phyloP scores from a whole-genome alignment of 208 protist genomes.

The Angomonas deanei region DNA sequence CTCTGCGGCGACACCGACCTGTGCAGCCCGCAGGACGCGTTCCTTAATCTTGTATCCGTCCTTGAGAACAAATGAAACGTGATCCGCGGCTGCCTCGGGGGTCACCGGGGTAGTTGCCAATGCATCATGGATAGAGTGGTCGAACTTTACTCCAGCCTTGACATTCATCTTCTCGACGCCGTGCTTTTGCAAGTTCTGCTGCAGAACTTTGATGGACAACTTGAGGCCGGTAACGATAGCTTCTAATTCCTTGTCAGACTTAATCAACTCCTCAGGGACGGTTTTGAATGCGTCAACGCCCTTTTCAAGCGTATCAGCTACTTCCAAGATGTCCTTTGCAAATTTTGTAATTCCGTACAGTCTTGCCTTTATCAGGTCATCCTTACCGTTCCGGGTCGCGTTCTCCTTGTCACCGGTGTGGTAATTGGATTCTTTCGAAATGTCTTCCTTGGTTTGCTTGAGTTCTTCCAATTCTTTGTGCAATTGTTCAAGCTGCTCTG shows the following conservation, averaged over 20 bases:
- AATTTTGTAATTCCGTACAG: conserved; percentile 86
- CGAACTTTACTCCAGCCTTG: conserved; percentile 62
- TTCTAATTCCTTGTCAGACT: conserved; percentile 47
- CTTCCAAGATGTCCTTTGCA: conserved; percentile 90
- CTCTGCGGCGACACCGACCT: conserved; percentile 81
- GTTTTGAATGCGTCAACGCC: conserved; percentile 66
- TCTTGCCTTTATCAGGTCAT: conserved; percentile 88
- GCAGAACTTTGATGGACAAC: conserved; percentile 78
- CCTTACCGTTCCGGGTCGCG: conserved; percentile 77
- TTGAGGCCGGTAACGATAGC: conserved; percentile 82
- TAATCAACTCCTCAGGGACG: conserved; percentile 40
- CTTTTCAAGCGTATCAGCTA: conserved; percentile 90
- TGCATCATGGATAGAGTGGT: conserved; percentile 89
- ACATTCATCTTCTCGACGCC: conserved; percentile 86
- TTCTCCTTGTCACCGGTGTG: conserved; percentile 87
- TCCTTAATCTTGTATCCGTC: conserved; percentile 84
- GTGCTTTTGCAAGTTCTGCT: conserved; percentile 80
- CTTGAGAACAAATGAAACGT: conserved; percentile 84
- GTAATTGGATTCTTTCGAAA: conserved; percentile 72
- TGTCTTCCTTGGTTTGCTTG: not conserved
- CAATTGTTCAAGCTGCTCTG: conserved; percentile 24
- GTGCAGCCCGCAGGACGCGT: conserved; percentile 83
- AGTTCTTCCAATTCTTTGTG: conserved; percentile 38
- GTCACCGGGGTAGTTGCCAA: conserved; percentile 72
- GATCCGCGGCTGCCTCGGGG: conserved; percentile 34